These are phyloP conservation scores for Pseudofabraea citricarpa DNA, from an alignment of 2,329 filamentous ascomycete species.

Conservation along the genomic window DNA sequence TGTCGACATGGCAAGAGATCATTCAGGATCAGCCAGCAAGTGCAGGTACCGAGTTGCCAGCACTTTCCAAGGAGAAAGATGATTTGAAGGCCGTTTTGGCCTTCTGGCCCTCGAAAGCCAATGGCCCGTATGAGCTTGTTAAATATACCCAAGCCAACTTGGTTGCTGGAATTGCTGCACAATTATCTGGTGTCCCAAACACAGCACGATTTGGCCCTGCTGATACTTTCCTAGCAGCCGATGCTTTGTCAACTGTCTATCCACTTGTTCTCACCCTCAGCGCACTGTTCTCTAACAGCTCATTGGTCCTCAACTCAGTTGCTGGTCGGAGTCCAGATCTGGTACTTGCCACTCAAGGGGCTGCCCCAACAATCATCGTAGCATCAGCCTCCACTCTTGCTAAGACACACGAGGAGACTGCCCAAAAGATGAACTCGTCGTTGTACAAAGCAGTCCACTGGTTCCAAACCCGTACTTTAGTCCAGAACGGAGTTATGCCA, in stretches of 20 bases:
- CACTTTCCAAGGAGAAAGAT: conserved; percentile 45
- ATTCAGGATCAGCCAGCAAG: conserved; percentile 62
- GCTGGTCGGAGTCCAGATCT: conserved; percentile 70
- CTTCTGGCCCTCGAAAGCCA: conserved; percentile 58
- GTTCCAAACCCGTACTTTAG: conserved; percentile 65
- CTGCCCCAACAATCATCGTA: conserved; percentile 79
- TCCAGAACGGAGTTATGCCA: conserved; percentile 69
- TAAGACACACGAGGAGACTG: conserved; percentile 59
- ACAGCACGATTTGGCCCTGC: conserved; percentile 66
- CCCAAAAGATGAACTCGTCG: conserved; percentile 53
- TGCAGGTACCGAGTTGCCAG: conserved; percentile 59
- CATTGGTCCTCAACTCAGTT: conserved; percentile 84
- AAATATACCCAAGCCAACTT: conserved; percentile 80
- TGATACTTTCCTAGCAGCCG: conserved; percentile 82
- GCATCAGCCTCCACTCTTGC: conserved; percentile 70
- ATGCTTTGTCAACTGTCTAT: conserved; percentile 75
- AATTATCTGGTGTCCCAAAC: conserved; percentile 71
- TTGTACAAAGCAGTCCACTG: conserved; percentile 66
- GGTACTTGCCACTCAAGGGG: conserved; percentile 63
- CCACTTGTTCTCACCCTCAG: conserved; percentile 75
- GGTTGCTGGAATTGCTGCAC: conserved; percentile 77
- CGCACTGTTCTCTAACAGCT: conserved; percentile 79
- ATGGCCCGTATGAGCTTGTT: conserved; percentile 62
- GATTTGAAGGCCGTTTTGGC: conserved; percentile 54
- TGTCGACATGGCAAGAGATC: conserved; percentile 91